These are phyloP conservation scores for Elsinoe ampelina DNA, from an alignment of 2,329 filamentous ascomycete species.

Conservation along the genomic window DNA sequence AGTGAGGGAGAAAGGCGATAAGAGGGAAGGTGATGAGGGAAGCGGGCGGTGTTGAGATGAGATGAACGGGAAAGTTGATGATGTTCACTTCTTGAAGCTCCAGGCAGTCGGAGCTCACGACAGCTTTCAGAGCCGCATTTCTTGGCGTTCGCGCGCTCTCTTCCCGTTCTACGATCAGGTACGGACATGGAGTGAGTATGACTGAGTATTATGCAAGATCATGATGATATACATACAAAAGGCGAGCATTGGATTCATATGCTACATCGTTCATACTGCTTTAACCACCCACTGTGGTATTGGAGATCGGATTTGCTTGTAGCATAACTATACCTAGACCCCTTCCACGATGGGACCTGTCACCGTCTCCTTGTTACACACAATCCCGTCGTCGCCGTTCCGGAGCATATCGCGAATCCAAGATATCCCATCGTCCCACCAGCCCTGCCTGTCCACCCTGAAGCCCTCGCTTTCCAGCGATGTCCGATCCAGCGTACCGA, in stretches of 20 bases:
- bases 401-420: neutral
- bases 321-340: neutral
- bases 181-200: no score
- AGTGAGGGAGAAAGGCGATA: neutral
- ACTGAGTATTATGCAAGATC: no score
- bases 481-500: neutral
- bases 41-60: neutral
- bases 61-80: neutral
- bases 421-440: neutral
- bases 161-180: neutral
- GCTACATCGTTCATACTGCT: neutral
- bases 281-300: no score
- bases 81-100: slow-evolving; percentile 6
- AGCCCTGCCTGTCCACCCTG: neutral
- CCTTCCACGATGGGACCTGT: neutral
- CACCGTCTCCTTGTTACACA: neutral
- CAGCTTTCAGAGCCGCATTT: neutral
- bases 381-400: neutral
- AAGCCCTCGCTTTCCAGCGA: neutral
- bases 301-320: no score
- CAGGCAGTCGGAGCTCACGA: slow-evolving; percentile 11
- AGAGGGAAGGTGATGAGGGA: neutral
- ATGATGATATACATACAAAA: neutral
- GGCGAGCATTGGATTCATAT: neutral
- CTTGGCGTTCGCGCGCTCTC: neutral